Evolutionary conservation across 1,284 basidiomycete species (phyloP), one percentile per base, ranked within the genome.

Genomic region (Fomitopsis pinicola): DNA sequence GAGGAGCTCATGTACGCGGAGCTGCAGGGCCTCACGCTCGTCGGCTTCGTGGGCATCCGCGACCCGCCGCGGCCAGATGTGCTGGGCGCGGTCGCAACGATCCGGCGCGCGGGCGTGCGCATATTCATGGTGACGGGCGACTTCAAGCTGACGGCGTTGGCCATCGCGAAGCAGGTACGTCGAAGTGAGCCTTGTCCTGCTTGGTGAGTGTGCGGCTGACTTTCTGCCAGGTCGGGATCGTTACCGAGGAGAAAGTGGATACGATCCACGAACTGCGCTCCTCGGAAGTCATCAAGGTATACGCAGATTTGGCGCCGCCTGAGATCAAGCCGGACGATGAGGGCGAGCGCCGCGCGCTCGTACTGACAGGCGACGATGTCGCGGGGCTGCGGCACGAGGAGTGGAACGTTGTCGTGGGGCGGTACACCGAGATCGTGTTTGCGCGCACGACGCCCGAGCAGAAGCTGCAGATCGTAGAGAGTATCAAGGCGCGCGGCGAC

Each of bases 91-190:
- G 78, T 84, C 36, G 60, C 72, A 14, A 59, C 82, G 73, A 77
- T 78, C 68, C 79, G 87, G 28, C 72, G 80, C 8, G 87, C 88
- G 2, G 86, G 86, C 7, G 83, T 86, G 55, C 77, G 87, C 22
- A 85, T 89, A 66, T 82, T 84, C 68, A 86, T 90, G 79, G 87
- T 91, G 59, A 90, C 88, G 1, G 88, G 87, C 70, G 83, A 86
- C 69, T 82, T 84, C 67, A 77, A 78, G 30, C 65, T 71, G 17
- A 83, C 82, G 1, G 84, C 85, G 1, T 76, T 81, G 1, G 84
- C 88, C 0, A 90, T 91, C 62, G 87, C 86, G 10, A 75, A 72
- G 7, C 78, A 82, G 65, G 82, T 80, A 28, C 62, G 72, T 4
- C 56, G 68, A 3, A 22, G 84, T 40, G 38, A 40, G 6, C 5